phyloP scores from a whole-genome alignment of 1,139 yeast genomes.

The Taiozyma sp. region DNA sequence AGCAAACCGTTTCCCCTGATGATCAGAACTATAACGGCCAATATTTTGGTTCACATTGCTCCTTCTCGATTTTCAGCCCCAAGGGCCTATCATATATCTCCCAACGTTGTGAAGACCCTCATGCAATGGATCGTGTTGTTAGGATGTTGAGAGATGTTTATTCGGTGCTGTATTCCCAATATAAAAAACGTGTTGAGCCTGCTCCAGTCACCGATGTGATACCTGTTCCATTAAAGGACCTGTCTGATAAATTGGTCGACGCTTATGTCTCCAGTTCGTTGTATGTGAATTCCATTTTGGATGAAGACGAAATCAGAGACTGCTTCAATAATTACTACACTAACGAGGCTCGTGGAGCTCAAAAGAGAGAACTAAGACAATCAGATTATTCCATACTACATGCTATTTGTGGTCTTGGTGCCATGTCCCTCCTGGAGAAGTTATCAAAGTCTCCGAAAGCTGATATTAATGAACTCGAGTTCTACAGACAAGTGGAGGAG shows the following conservation, averaged over 20 bases:
- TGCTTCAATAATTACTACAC: constrained; percentile 1
- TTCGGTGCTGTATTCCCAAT: constrained; percentile 19
- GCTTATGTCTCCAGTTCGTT: constrained; percentile 6
- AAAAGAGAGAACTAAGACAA: constrained; percentile 1
- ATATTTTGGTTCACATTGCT: constrained; percentile 22
- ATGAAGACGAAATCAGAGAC: neutral
- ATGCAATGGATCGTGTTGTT: constrained; percentile 15
- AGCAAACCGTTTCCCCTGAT: constrained; percentile 15
- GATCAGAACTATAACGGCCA: constrained; percentile 10
- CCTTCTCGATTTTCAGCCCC: constrained; percentile 33
- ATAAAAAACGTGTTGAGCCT: constrained; percentile 26
- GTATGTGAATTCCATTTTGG: neutral
- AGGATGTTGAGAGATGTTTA: constrained; percentile 18
- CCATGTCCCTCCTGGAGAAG: neutral
- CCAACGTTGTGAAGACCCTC: constrained; percentile 24
- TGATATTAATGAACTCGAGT: constrained; percentile 2
- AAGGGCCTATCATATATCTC: constrained; percentile 35
- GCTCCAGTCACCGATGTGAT: constrained; percentile 19
- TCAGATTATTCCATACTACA: constrained; percentile 3
- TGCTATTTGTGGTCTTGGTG: constrained; percentile 3
- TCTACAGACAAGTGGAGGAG: constrained; percentile 4
- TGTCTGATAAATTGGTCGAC: constrained; percentile 15
- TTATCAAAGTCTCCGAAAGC: neutral
- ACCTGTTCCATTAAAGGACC: constrained; percentile 24
- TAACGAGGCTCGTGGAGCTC: neutral